Evolutionary conservation across 768 basidiomycete genomes (phyloP).

Genomic region (Hirschioporus abietinus): DNA sequence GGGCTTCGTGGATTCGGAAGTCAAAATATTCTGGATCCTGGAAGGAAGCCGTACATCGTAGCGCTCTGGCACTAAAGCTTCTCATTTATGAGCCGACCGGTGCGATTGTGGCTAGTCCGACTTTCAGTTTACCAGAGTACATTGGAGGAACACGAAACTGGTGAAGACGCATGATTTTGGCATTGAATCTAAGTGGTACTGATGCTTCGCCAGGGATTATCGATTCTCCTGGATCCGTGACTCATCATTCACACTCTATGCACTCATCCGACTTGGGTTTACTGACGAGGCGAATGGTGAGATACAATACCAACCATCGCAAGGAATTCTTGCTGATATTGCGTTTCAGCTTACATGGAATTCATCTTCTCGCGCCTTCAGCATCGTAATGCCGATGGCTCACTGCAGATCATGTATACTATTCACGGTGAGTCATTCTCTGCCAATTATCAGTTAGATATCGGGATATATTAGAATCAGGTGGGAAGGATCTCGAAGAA

Average conservation of each 20-base stretch:
- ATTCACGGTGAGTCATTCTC: slow-evolving; percentile 63
- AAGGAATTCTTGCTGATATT: slow-evolving; percentile 5
- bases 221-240: slow-evolving; percentile 93
- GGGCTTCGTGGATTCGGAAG: slow-evolving; percentile 85
- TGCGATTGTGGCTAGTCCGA: slow-evolving; percentile 92
- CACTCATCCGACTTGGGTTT: slow-evolving; percentile 88
- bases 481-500: slow-evolving; percentile 77
- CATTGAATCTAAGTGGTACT: background rate
- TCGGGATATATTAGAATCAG: slow-evolving; percentile 23
- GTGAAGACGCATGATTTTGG: slow-evolving; percentile 30
- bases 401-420: slow-evolving; percentile 94
- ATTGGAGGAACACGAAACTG: slow-evolving; percentile 90
- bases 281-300: slow-evolving; percentile 88
- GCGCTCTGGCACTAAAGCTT: slow-evolving; percentile 89
- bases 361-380: slow-evolving; percentile 83
- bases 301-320: slow-evolving; percentile 13
- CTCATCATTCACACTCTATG: slow-evolving; percentile 92
- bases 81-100: slow-evolving; percentile 92
- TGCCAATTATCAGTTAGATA: background rate
- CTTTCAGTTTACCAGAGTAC: slow-evolving; percentile 89
- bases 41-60: slow-evolving; percentile 92
- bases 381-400: slow-evolving; percentile 84
- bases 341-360: slow-evolving; percentile 68
- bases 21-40: slow-evolving; percentile 90
- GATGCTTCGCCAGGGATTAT: slow-evolving; percentile 47